A percentile compares a stretch with the other conserved stretches of the same genome.
Evolutionary conservation across 441 rosid species (phyloP).

Genomic region (Adansonia madagascariensis): DNA sequence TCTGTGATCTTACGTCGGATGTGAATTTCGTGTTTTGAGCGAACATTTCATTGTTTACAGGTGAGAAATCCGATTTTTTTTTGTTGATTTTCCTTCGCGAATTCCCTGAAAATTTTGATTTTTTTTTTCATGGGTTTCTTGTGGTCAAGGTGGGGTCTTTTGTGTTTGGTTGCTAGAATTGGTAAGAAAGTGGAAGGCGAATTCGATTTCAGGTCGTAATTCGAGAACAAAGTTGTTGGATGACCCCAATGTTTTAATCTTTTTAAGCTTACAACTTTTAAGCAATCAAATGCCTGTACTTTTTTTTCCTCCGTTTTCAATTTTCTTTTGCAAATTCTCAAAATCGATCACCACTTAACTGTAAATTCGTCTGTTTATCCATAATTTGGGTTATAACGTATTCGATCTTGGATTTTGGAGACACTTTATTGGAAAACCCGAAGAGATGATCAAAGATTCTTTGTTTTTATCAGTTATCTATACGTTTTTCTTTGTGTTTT

Average conservation of each 20-base stretch:
- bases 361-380: conserved; percentile 19
- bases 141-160: conserved; percentile 20
- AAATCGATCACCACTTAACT: conserved; percentile 3
- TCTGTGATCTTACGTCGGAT: conserved; percentile 30
- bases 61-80: conserved; percentile 33
- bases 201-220: conserved; percentile 18
- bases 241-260: not conserved
- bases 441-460: conserved; percentile 5
- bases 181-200: conserved; percentile 12
- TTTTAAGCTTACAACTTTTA: not conserved
- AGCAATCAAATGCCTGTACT: conserved; percentile 13
- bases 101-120: conserved; percentile 15
- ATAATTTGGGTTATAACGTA: conserved; percentile 21
- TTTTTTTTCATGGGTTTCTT: conserved; percentile 26
- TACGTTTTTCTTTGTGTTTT: conserved; percentile 19
- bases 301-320: not conserved
- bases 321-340: conserved; percentile 2
- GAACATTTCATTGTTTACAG: conserved; percentile 36
- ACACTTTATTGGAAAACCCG: conserved; percentile 17
- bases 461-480: not conserved
- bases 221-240: not conserved
- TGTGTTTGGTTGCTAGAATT: conserved; percentile 35
- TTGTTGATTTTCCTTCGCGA: conserved; percentile 21
- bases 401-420: conserved; percentile 43
- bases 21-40: conserved; percentile 25